Percentiles rank a stretch among this genome's conserved stretches.
Evolutionary conservation across 2,329 filamentous ascomycete genomes (phyloP).

Genomic region (Coniosporium tulheliwenetii): DNA sequence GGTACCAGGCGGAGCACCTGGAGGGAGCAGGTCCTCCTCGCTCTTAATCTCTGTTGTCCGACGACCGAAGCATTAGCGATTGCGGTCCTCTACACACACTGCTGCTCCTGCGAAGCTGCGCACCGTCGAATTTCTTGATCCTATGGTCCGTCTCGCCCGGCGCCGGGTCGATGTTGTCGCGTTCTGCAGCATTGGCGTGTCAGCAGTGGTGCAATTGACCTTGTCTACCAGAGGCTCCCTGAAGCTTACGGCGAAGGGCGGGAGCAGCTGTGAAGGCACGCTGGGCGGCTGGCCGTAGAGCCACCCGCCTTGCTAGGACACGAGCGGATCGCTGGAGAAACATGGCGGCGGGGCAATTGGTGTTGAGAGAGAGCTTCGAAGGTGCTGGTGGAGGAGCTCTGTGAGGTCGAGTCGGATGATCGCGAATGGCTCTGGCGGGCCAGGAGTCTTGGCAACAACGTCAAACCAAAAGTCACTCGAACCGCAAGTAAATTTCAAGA

Average conservation of each 20-base stretch:
- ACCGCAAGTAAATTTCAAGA: too few species aligned
- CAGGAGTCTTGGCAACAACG: conserved; percentile 1
- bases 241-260: conserved; percentile 18
- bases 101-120: conserved; percentile 1
- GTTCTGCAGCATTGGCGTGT: neutral
- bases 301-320: conserved; percentile 28
- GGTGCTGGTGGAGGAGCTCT: too few species aligned
- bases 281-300: conserved; percentile 21
- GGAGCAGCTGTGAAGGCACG: conserved; percentile 30
- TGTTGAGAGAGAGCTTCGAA: too few species aligned
- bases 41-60: conserved; percentile 56
- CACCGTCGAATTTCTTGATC: conserved; percentile 31
- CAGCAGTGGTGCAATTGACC: conserved; percentile 9
- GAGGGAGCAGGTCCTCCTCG: conserved; percentile 68
- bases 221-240: conserved; percentile 1
- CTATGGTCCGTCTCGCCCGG: conserved; percentile 19
- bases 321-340: conserved; percentile 35
- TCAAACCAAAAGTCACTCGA: too few species aligned
- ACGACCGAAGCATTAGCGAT: conserved; percentile 12
- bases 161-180: conserved; percentile 13
- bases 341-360: conserved; percentile 14
- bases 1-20: conserved; percentile 67
- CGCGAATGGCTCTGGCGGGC: neutral
- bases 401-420: conserved; percentile 2
- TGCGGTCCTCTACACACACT: conserved; percentile 1